phyloP scores from a whole-genome alignment of 176 grass and related monocot genomes.

The Eremochloa ophiuroides region DNA sequence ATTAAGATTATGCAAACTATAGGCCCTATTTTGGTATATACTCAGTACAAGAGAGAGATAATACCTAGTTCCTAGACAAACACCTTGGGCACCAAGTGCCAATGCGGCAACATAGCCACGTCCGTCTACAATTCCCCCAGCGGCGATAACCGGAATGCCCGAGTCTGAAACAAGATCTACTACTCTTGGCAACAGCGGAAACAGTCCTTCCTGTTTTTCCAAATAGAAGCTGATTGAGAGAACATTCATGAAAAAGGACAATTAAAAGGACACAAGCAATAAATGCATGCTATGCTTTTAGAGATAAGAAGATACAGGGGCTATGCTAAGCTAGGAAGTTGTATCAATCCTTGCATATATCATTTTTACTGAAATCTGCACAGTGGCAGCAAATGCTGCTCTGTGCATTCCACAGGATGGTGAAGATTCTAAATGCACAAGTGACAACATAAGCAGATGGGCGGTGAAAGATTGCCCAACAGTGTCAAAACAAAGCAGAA shows the following conservation, averaged over 20 bases:
- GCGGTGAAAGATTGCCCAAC: not conserved
- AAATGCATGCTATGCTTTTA: not conserved
- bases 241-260: not conserved
- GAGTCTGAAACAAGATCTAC: constrained; percentile 68
- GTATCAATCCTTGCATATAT: not conserved
- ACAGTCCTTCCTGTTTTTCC: constrained; percentile 58
- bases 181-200: constrained; percentile 69
- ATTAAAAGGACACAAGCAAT: not conserved
- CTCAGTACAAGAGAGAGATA: not conserved
- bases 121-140: constrained; percentile 84
- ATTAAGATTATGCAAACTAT: not conserved
- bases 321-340: not conserved
- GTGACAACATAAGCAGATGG: not conserved
- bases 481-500: not conserved
- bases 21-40: not conserved
- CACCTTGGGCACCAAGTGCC: constrained; percentile 69
- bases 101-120: constrained; percentile 83
- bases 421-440: constrained; percentile 12
- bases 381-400: not conserved
- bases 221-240: constrained; percentile 30
- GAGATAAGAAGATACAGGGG: not conserved
- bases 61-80: constrained; percentile 92
- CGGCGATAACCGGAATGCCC: constrained; percentile 52
- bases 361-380: not conserved
- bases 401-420: not conserved